phyloP scores from a whole-genome alignment of 2,329 filamentous ascomycete species.

The Fusarium luffae region DNA sequence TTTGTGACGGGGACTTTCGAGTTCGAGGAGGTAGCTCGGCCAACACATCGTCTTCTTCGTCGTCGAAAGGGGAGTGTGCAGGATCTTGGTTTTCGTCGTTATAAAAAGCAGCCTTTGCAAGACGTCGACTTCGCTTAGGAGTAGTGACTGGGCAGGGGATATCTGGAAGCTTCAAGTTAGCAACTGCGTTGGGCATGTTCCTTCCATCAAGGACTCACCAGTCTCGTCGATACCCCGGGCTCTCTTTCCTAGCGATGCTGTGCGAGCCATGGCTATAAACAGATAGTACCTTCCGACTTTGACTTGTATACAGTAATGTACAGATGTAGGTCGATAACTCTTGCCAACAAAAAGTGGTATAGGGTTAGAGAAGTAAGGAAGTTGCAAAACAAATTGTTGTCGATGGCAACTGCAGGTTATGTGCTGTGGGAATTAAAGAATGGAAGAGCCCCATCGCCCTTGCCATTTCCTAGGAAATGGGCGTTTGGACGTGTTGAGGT shows the following conservation, averaged over 20 bases:
- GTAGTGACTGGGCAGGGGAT: conserved; percentile 42
- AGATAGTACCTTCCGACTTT: conserved; percentile 29
- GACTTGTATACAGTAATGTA: conserved; percentile 17
- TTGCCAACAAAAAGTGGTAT: conserved; percentile 38
- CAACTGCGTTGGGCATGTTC: conserved; percentile 12
- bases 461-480: conserved; percentile 37
- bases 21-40: conserved; percentile 49
- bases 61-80: conserved; percentile 46
- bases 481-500: conserved; percentile 37
- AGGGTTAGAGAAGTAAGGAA: conserved; percentile 31
- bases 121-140: conserved; percentile 61
- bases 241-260: conserved; percentile 51
- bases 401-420: conserved; percentile 33
- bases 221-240: conserved; percentile 45
- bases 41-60: conserved; percentile 57
- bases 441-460: conserved; percentile 23
- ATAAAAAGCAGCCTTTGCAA: conserved; percentile 56
- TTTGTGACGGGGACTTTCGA: conserved; percentile 46
- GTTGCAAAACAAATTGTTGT: conserved; percentile 29
- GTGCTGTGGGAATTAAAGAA: conserved; percentile 36
- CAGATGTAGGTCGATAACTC: conserved; percentile 25
- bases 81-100: conserved; percentile 76
- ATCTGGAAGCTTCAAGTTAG: conserved; percentile 39
- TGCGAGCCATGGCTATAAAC: conserved; percentile 43
- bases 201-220: conserved; percentile 44